Percentiles rank a stretch among this genome's conserved stretches.
Evolutionary conservation across 2,329 filamentous ascomycete genomes (phyloP).

Genomic region (Cladosporium cucumerinum): DNA sequence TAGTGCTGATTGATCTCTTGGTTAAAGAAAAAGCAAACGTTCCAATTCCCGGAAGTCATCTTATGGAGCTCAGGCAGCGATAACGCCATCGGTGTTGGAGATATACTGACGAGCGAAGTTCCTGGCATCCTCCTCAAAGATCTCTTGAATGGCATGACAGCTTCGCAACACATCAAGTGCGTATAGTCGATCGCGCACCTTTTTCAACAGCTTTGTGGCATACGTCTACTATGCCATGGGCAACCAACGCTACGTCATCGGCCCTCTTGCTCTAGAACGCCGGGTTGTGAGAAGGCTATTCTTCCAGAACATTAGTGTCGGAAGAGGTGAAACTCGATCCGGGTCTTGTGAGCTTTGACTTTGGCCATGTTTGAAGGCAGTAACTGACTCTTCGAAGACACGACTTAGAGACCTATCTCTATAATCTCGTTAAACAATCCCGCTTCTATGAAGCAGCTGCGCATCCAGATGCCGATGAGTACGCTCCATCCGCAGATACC

Average conservation of each 20-base stretch:
- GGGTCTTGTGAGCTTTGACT: not conserved
- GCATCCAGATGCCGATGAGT: too few species aligned
- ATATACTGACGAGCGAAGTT: slow-evolving; percentile 28
- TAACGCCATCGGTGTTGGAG: slow-evolving; percentile 25
- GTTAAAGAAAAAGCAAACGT: slow-evolving; percentile 23
- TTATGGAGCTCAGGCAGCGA: slow-evolving; percentile 20
- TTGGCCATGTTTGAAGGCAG: not conserved
- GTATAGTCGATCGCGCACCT: not conserved
- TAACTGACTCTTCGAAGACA: not conserved
- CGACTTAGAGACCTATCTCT: not conserved
- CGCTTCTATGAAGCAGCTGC: too few species aligned
- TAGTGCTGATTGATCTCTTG: slow-evolving; percentile 21
- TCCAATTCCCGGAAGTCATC: slow-evolving; percentile 25
- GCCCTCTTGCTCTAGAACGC: not conserved
- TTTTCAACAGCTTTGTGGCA: not conserved
- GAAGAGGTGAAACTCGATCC: not conserved
- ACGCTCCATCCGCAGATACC: too few species aligned
- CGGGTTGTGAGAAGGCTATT: not conserved
- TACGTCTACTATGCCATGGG: too few species aligned
- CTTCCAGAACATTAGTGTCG: not conserved
- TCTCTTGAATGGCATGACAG: slow-evolving; percentile 12
- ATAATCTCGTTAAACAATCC: not conserved
- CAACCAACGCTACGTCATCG: not conserved
- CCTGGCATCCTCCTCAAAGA: slow-evolving; percentile 32
- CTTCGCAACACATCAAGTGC: slow-evolving; percentile 33